Base-by-base conservation (phyloP, 2,329 filamentous ascomycete species). In the Aureobasidium pullulans region DNA sequence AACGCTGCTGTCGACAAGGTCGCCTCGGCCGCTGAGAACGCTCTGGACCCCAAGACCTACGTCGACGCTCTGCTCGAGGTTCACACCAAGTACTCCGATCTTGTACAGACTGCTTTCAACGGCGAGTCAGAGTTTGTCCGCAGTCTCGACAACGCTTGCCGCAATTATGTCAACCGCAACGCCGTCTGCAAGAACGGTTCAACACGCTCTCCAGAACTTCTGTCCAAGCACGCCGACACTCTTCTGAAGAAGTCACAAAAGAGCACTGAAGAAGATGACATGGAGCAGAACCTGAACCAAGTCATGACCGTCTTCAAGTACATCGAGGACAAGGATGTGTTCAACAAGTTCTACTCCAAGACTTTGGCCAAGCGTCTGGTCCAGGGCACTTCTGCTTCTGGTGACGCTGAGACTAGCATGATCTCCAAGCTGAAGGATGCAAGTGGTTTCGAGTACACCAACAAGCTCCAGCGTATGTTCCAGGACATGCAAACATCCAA, bases 231-330 rank as follows among this genome's bases (percentile, higher is more conserved):
- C 72, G 90, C 92, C 34, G 94, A 99, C 72, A 86, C 91, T 9
- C 78, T 99, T 34, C 79, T 99, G 54, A 93, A 94, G 74, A 96
- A 96, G 80, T 93, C 90, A 65, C 89, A 88, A 32, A 95, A 92
- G 66, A 90, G 91, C 67, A 90, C 91, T 13, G 94, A 97, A 70
- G 94, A 99, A 70, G 88, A 89, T 34, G 93, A 99, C 69, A 82
- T 97, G 67, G 94, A 99, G 76, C 87, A 88, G 65, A 88, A 90
- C 34, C 79, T 97, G 32, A 85, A 84, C 19, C 90, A 96, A 72
- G 94, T 99, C 68, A 99, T 99, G 94, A 96, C 93, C 1, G 90
- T 99, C 59, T 99, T 99, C 84, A 97, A 97, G 78, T 99, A 99
- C 75, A 97, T 99, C 64, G 94, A 99, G 72, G 95, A 99, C 76